phyloP scores from a whole-genome alignment of 2,329 filamentous ascomycete species.

The Colletotrichum tropicicola region DNA sequence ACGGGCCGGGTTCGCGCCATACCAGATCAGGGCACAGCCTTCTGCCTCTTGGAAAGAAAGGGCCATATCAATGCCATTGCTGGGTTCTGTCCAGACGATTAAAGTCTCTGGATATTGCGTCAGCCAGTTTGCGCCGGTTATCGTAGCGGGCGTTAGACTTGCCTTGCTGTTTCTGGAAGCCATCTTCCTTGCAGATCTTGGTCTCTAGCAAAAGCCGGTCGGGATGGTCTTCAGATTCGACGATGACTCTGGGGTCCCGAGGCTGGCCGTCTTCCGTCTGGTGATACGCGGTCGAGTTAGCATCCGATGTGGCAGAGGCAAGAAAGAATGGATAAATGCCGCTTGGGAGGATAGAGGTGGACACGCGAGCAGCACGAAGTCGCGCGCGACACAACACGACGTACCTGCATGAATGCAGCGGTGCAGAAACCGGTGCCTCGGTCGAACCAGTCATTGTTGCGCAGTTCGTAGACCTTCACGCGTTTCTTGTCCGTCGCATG shows the following conservation, averaged over 20 bases:
- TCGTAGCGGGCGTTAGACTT: conserved; percentile 43
- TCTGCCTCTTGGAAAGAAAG: conserved; percentile 98
- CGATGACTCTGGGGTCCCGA: conserved; percentile 87
- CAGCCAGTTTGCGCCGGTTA: conserved; percentile 39
- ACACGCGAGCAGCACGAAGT: conserved; percentile 6
- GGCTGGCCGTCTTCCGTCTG: conserved; percentile 66
- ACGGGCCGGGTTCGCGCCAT: conserved; percentile 37
- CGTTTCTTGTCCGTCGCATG: conserved; percentile 74
- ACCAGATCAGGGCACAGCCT: conserved; percentile 94
- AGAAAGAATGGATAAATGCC: neutral
- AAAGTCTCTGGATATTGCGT: conserved; percentile 77
- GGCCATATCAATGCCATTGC: conserved; percentile 91
- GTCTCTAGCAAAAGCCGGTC: conserved; percentile 87
- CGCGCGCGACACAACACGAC: conserved; percentile 40
- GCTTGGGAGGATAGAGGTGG: conserved; percentile 14
- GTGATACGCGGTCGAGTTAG: conserved; percentile 16
- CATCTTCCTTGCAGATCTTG: conserved; percentile 90
- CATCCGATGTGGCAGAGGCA: neutral
- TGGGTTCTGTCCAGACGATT: conserved; percentile 94
- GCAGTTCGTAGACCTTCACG: conserved; percentile 99
- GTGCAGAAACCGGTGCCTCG: conserved; percentile 95
- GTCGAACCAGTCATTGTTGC: conserved; percentile 99
- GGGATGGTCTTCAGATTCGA: conserved; percentile 93
- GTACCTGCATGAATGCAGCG: conserved; percentile 77
- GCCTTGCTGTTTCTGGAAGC: conserved; percentile 98